Percentiles rank a stretch among this genome's conserved stretches.
Evolutionary conservation across 805 yeast species (phyloP).

Genomic region (Pichia cephalocereana): DNA sequence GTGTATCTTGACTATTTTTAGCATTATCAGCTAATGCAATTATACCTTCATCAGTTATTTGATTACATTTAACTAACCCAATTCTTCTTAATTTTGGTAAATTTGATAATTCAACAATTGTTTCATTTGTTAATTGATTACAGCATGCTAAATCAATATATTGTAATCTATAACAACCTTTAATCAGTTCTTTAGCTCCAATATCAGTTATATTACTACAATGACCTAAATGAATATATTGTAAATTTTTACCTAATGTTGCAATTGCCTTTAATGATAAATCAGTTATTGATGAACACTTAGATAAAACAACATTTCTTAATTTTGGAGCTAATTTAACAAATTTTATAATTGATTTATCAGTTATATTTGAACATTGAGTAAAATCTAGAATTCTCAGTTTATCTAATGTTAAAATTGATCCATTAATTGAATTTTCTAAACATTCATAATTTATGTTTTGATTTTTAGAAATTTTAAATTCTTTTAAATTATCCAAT

Average conservation of each 20-base stretch:
- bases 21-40: conserved; percentile 47
- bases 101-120: conserved; percentile 66
- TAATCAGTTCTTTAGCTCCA: conserved; percentile 69
- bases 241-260: conserved; percentile 67
- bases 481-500: conserved; percentile 71
- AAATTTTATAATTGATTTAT: conserved; percentile 62
- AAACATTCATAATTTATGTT: conserved; percentile 64
- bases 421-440: conserved; percentile 20
- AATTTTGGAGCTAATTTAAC: conserved; percentile 74
- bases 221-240: conserved; percentile 89
- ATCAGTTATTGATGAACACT: conserved; percentile 83
- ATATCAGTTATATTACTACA: conserved; percentile 83
- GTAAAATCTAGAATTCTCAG: conserved; percentile 80
- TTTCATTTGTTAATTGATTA: conserved; percentile 73
- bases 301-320: conserved; percentile 80
- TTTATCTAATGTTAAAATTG: conserved; percentile 40
- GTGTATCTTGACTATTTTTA: conserved; percentile 57
- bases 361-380: conserved; percentile 73
- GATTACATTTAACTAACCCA: conserved; percentile 85
- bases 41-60: conserved; percentile 80
- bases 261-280: conserved; percentile 64
- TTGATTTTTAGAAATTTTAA: conserved; percentile 66
- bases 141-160: conserved; percentile 96
- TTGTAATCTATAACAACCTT: conserved; percentile 74
- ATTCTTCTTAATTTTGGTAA: conserved; percentile 79